Percentiles rank a stretch among this genome's conserved stretches.
Evolutionary conservation across 1,139 yeast genomes (phyloP).

Genomic region (Blastobotrys illinoisensis): DNA sequence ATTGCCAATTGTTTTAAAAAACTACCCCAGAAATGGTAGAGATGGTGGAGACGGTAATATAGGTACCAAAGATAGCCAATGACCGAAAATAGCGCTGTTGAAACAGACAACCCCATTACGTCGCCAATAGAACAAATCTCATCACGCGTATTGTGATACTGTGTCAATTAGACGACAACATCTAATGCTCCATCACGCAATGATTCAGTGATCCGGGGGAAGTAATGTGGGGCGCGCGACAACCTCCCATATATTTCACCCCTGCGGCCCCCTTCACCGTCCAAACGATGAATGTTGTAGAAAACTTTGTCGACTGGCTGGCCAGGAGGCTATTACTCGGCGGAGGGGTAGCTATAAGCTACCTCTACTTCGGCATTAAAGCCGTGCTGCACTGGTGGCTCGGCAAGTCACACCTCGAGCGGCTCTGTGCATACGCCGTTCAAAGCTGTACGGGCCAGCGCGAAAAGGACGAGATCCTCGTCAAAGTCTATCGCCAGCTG

Average conservation of each 20-base stretch:
- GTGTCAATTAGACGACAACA: no score
- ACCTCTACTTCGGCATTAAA: neutral
- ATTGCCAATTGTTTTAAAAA: no score
- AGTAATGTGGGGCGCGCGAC: neutral
- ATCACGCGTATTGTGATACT: no score
- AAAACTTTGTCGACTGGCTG: neutral
- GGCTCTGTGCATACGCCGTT: conserved; percentile 2
- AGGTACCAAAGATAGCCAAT: no score
- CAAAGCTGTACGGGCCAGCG: neutral
- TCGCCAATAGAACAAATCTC: no score
- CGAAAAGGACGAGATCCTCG: neutral
- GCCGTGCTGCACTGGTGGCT: neutral
- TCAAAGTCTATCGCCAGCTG: neutral
- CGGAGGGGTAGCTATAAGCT: neutral
- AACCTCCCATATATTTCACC: neutral
- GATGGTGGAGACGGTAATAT: no score
- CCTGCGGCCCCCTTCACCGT: neutral
- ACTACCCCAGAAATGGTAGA: no score
- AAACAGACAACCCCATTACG: no score
- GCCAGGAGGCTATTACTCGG: neutral
- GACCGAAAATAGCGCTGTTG: no score
- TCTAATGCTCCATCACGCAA: no score
- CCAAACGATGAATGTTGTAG: neutral
- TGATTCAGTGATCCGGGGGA: no score
- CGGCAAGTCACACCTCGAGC: conserved; percentile 7